Percentiles rank a stretch among this genome's conserved stretches.
Evolutionary conservation across 495 filamentous ascomycete species (phyloP).

Genomic region (Hypoxylon fuscum): DNA sequence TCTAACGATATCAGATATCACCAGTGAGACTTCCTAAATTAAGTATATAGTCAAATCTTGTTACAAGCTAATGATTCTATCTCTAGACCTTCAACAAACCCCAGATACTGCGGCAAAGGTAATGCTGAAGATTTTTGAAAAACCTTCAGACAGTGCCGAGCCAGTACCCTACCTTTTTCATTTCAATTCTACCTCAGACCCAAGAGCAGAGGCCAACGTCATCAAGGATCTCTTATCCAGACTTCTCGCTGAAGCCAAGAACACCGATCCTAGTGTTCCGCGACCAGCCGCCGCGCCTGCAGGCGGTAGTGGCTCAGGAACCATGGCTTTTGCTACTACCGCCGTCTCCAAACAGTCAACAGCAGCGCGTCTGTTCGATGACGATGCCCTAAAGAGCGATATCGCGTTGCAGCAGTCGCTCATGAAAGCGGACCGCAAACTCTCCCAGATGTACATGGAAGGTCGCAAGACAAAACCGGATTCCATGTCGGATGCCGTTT

Average conservation of each 20-base stretch:
- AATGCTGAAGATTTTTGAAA: constrained; percentile 86
- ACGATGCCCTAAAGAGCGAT: constrained; percentile 74
- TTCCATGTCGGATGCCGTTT: constrained; percentile 76
- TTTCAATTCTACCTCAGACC: constrained; percentile 80
- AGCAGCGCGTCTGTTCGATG: constrained; percentile 75
- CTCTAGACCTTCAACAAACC: constrained; percentile 86
- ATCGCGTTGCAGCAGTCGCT: constrained; percentile 85
- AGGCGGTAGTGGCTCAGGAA: constrained; percentile 55
- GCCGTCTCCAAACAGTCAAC: constrained; percentile 54
- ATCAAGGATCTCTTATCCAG: constrained; percentile 84
- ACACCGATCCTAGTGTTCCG: constrained; percentile 56
- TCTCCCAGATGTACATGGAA: constrained; percentile 84
- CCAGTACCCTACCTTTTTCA: constrained; percentile 81
- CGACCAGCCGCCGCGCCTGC: constrained; percentile 52
- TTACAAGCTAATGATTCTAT: constrained; percentile 13
- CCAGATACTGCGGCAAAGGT: constrained; percentile 83
- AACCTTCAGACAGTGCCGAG: constrained; percentile 62
- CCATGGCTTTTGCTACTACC: constrained; percentile 59
- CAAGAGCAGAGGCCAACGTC: constrained; percentile 81
- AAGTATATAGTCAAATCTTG: neutral
- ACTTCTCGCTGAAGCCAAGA: constrained; percentile 74
- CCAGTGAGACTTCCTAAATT: constrained; percentile 63
- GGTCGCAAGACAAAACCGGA: constrained; percentile 80
- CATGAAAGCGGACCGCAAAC: constrained; percentile 73
- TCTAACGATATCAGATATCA: constrained; percentile 78